phyloP scores from a whole-genome alignment of 441 rosid species.

The Aleurites moluccanus region DNA sequence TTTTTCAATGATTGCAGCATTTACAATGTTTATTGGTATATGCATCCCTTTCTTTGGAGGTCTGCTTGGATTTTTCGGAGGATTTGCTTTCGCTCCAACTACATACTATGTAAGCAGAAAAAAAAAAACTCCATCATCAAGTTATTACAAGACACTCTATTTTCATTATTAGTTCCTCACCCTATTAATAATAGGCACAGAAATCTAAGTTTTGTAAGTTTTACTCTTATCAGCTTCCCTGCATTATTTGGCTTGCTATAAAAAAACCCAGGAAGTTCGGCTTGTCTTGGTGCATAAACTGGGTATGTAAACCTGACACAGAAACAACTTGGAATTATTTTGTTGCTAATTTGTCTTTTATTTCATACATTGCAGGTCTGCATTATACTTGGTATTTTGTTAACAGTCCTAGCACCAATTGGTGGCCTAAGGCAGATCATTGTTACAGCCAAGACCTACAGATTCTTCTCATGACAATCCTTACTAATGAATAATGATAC shows the following conservation, averaged over 20 bases:
- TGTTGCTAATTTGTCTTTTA: background rate
- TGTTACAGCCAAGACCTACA: conserved; percentile 46
- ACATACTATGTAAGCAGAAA: conserved; percentile 56
- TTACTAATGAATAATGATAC: background rate
- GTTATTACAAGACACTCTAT: background rate
- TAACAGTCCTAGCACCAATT: conserved; percentile 67
- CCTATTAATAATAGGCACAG: background rate
- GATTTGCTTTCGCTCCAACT: conserved; percentile 85
- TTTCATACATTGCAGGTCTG: conserved; percentile 48
- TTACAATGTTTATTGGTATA: conserved; percentile 68
- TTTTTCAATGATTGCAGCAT: conserved; percentile 38
- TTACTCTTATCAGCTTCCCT: conserved; percentile 57
- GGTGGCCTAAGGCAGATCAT: conserved; percentile 73
- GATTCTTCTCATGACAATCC: conserved; percentile 59
- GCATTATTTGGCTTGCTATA: conserved; percentile 66
- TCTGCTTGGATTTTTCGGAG: conserved; percentile 83
- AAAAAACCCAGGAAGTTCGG: conserved; percentile 64
- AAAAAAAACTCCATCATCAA: background rate
- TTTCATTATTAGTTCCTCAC: background rate
- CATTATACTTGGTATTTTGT: conserved; percentile 54
- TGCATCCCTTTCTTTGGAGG: conserved; percentile 79
- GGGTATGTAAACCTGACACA: conserved; percentile 43
- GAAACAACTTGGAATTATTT: background rate
- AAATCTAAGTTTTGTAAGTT: background rate
- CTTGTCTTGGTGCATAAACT: conserved; percentile 64